Evolutionary conservation across 1,284 basidiomycete genomes (phyloP), one percentile per base, ranked within the genome.

Genomic region (Heterobasidion annosum): DNA sequence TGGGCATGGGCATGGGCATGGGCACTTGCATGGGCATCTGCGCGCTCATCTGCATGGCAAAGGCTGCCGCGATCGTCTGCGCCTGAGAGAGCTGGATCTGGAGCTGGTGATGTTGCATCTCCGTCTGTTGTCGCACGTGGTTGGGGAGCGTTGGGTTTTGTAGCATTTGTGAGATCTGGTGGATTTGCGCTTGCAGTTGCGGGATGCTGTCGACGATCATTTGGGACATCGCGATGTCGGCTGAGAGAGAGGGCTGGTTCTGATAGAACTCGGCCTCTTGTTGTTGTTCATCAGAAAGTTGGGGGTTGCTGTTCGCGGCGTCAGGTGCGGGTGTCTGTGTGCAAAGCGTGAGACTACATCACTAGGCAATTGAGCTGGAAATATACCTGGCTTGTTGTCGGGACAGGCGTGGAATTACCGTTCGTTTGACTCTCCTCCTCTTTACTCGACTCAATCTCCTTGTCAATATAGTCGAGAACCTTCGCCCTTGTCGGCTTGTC

Each of bases 391-490:
- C 35, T 16, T 7, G 48, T 16, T 51, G 0, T 47, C 45, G 45
- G 45, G 2, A 10, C 18, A 47, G 45, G 45, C n/a, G 45, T 47
- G 6, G 9, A 10, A 47, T 19, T 47, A 16, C 32, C 48, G 18
- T 35, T 35, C 34, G 19, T 12, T 18, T 16, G 45, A 47, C 13
- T 47, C 53, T 64, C 57, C 34, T 63, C 61, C 52, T 57, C 62
- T 64, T 80, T 84, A 65, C 87, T 91, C 64, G 88, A 83, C 66
- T 93, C 90, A 51, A 97, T 84, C 64, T 87, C 85, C 59, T 79
- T 84, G 59, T 91, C 83, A 62, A 96, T 88, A 64, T 94, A 93
- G 58, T 87, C 86, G 54, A 75, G 73, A 45, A 93, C 90, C 62
- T 78, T 85, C 52, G 79, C 82, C 54, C 94, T 81, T 70, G 81